These are phyloP conservation scores for Trichoderma polysporum DNA, from an alignment of 2,329 filamentous ascomycete genomes.

Conservation along the genomic window DNA sequence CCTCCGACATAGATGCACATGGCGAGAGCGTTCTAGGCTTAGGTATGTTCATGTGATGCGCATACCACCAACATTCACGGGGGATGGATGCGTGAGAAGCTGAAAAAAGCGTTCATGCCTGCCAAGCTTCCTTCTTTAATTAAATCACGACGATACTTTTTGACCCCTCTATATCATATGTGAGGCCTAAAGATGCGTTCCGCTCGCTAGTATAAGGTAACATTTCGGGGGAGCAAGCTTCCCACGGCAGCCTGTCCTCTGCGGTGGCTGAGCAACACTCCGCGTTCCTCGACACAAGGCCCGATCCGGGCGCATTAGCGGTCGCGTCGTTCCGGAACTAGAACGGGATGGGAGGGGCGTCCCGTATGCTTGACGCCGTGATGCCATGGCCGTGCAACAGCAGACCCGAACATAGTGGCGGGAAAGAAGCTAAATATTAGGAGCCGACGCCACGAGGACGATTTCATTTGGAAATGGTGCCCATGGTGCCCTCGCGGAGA, in stretches of 20 bases:
- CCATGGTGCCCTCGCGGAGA: not conserved
- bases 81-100: not conserved
- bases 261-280: not conserved
- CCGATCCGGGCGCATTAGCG: constrained; percentile 6
- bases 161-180: not conserved
- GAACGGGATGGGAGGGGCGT: not conserved
- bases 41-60: not conserved
- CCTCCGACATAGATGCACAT: not conserved
- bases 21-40: not conserved
- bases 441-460: not conserved
- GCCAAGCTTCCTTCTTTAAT: not conserved
- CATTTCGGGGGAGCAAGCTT: not conserved
- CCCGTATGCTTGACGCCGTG: not conserved
- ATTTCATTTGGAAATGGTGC: too few relatives aligned
- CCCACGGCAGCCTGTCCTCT: not conserved
- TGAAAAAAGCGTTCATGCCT: not conserved
- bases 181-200: not conserved
- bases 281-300: not conserved
- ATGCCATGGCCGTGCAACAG: not conserved
- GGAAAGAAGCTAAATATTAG: not conserved
- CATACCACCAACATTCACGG: not conserved
- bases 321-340: not conserved
- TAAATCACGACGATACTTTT: not conserved
- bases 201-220: not conserved
- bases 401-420: not conserved